Percentiles rank a stretch among this genome's conserved stretches.
These are phyloP conservation scores for Paecilomyces niveus DNA, from an alignment of 2,329 filamentous ascomycete genomes.

Conservation along the genomic window DNA sequence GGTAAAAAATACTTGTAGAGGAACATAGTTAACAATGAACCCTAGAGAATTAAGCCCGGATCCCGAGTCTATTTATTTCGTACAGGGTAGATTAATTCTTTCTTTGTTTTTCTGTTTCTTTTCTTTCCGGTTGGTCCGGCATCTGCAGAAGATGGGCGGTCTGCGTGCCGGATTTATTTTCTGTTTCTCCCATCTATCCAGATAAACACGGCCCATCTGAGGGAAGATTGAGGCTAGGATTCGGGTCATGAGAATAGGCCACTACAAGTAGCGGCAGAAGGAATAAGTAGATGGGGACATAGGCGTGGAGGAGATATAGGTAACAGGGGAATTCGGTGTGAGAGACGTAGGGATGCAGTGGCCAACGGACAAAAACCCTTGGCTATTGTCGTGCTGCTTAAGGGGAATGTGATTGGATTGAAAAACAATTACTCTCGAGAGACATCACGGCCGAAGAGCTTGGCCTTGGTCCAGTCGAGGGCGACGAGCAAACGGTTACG, in stretches of 20 bases:
- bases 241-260: not conserved
- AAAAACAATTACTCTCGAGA: conserved; percentile 36
- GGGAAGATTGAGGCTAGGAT: not conserved
- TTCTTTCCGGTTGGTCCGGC: not conserved
- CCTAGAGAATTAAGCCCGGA: not conserved
- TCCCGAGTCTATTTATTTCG: not conserved
- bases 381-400: not conserved
- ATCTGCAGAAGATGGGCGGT: not conserved
- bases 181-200: not conserved
- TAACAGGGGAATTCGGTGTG: not conserved
- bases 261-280: not conserved
- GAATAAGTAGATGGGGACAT: not conserved
- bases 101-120: not conserved
- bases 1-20: not conserved
- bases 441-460: conserved; percentile 92
- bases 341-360: not conserved
- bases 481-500: conserved; percentile 90
- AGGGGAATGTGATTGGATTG: not conserved
- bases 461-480: conserved; percentile 95
- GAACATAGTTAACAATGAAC: not conserved
- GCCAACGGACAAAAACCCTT: too few species aligned
- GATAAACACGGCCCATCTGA: not conserved
- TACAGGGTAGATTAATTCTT: not conserved
- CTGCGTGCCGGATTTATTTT: not conserved
- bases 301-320: not conserved